Evolutionary conservation across 345 rosid species (phyloP).

Genomic region (Adansonia digitata): DNA sequence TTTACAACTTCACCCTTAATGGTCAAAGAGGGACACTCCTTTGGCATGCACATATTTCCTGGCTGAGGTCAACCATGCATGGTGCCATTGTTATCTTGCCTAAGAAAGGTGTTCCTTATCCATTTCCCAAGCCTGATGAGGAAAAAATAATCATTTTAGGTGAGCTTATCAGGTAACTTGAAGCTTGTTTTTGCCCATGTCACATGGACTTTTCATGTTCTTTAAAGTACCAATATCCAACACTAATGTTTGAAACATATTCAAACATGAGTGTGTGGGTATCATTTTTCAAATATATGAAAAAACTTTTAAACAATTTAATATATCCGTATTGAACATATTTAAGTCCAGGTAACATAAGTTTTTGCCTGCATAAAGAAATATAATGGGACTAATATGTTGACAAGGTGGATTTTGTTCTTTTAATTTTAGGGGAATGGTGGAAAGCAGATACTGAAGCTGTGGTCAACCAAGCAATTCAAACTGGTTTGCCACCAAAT

Average conservation of each 20-base stretch:
- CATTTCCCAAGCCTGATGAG: constrained; percentile 60
- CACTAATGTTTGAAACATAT: too few species aligned
- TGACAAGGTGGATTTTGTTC: neutral
- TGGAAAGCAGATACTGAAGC: constrained; percentile 75
- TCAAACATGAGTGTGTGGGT: too few species aligned
- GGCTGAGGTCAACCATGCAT: constrained; percentile 65
- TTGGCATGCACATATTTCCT: constrained; percentile 79
- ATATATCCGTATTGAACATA: too few species aligned
- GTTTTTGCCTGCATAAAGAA: too few species aligned
- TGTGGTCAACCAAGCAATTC: constrained; percentile 42
- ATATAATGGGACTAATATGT: neutral
- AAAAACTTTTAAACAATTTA: too few species aligned
- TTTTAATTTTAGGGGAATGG: constrained; percentile 59
- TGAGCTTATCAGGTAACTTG: constrained; percentile 8
- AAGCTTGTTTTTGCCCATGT: neutral
- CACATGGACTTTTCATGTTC: too few species aligned
- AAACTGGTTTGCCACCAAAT: constrained; percentile 57
- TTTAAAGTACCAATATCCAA: too few species aligned
- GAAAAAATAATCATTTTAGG: constrained; percentile 59
- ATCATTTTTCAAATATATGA: too few species aligned
- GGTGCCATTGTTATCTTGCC: constrained; percentile 76
- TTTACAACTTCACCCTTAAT: constrained; percentile 62
- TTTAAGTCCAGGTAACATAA: too few species aligned
- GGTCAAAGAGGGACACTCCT: constrained; percentile 73
- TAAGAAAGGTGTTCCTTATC: constrained; percentile 48